phyloP scores from a whole-genome alignment of 2,329 filamentous ascomycete species.

The Achaetomium macrosporum region DNA sequence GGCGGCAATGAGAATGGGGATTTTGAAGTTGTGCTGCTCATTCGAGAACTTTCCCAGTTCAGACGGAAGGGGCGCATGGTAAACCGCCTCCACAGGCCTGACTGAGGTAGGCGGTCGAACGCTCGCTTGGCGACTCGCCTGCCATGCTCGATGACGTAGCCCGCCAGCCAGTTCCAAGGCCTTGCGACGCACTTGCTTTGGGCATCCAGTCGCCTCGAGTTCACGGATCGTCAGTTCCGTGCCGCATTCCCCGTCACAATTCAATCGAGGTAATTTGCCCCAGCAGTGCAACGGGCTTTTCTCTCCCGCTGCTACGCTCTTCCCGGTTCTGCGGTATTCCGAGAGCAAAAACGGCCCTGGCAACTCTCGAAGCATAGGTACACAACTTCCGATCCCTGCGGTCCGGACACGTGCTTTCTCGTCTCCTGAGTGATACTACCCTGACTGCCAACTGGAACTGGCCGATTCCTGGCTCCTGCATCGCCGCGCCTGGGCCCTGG shows the following conservation, averaged over 20 bases:
- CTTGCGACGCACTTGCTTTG: neutral
- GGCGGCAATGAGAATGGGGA: neutral
- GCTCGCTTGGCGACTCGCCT: slow-evolving; percentile 11
- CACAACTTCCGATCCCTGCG: too few species aligned
- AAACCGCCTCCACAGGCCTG: too few species aligned
- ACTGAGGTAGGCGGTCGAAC: neutral
- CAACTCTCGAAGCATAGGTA: too few species aligned
- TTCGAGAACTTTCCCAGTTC: neutral
- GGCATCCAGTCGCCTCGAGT: neutral
- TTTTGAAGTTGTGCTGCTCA: neutral
- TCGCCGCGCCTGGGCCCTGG: too few species aligned
- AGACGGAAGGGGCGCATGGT: neutral
- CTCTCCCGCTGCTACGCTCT: too few species aligned
- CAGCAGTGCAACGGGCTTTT: too few species aligned
- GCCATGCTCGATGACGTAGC: slow-evolving; percentile 19
- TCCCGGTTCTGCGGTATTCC: too few species aligned
- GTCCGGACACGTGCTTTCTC: too few species aligned
- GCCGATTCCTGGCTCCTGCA: too few species aligned
- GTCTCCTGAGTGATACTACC: too few species aligned
- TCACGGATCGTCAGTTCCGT: slow-evolving; percentile 1
- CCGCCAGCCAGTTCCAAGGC: slow-evolving; percentile 7
- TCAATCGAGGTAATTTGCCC: slow-evolving; percentile 3
- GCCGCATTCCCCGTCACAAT: neutral
- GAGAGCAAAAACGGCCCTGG: too few species aligned
- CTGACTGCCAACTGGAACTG: too few species aligned